phyloP scores from a whole-genome alignment of 1,139 yeast species.

The Yamadazyma conglobata region DNA sequence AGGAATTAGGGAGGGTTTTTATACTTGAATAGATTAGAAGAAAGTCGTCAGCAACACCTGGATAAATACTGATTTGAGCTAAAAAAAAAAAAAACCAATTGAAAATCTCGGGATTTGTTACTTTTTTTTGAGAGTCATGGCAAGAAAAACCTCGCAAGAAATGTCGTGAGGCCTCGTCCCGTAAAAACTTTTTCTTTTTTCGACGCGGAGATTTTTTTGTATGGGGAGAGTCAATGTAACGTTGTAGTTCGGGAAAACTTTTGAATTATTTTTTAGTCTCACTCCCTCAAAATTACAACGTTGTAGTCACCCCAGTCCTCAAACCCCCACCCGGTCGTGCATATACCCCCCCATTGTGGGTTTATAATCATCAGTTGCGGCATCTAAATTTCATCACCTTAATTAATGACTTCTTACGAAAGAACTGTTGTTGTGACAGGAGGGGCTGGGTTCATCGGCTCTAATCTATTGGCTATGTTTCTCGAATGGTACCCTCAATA shows the following conservation, averaged over 20 bases:
- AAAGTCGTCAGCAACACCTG: no score
- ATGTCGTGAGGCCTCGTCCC: no score
- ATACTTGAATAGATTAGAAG: conserved; percentile 9
- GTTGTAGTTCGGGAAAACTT: conserved; percentile 14
- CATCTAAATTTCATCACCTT: not conserved
- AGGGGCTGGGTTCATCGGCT: conserved; percentile 60
- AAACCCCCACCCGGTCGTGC: no score
- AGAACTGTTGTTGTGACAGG: conserved; percentile 46
- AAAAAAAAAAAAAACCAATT: no score
- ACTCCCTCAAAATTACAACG: conserved; percentile 3
- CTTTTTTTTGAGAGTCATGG: no score
- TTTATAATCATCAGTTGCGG: not conserved
- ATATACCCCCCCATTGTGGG: no score
- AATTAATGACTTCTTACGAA: conserved; percentile 10
- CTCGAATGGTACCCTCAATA: conserved; percentile 36
- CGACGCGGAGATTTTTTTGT: no score
- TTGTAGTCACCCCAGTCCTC: no score
- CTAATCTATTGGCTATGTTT: conserved; percentile 43
- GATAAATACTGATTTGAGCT: no score
- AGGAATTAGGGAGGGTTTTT: conserved; percentile 11
- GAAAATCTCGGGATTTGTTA: no score
- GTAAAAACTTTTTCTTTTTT: no score
- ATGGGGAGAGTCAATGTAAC: conserved; percentile 14
- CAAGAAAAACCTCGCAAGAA: no score
- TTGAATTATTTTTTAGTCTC: not conserved